Conservation (phyloP, 257 asterid genomes). For the Cynanchum wilfordii region DNA sequence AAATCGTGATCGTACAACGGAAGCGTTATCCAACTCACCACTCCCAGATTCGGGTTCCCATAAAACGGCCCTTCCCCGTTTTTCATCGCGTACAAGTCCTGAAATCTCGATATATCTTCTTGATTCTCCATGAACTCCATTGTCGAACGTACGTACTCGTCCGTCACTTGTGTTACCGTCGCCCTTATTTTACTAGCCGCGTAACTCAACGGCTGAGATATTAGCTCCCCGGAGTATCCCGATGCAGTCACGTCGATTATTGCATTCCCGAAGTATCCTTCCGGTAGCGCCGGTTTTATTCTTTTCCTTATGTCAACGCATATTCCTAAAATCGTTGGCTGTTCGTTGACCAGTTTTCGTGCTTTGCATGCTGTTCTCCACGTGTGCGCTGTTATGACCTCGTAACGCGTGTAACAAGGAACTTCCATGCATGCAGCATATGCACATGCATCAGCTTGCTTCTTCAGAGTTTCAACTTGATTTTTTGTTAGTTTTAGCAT, state of each 20-base stretch:
- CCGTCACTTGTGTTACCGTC: conserved; percentile 33
- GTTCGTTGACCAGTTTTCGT: conserved; percentile 29
- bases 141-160: conserved; percentile 38
- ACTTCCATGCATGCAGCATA: not conserved
- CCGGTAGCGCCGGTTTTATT: conserved; percentile 40
- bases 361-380: conserved; percentile 52
- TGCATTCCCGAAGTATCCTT: conserved; percentile 54
- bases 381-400: conserved; percentile 44
- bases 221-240: conserved; percentile 36
- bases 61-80: conserved; percentile 28
- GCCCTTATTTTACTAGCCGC: conserved; percentile 37
- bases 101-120: conserved; percentile 30
- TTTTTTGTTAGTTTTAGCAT: conserved; percentile 30
- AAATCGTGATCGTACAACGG: not conserved
- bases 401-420: conserved; percentile 35
- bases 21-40: not conserved
- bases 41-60: conserved; percentile 27
- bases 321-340: conserved; percentile 36
- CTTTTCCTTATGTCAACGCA: conserved; percentile 46
- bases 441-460: conserved; percentile 21
- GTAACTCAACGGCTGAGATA: conserved; percentile 28
- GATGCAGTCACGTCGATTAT: conserved; percentile 33
- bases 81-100: conserved; percentile 36
- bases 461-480: conserved; percentile 35
- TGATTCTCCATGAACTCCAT: conserved; percentile 39